Evolutionary conservation across 129 eudicot species (phyloP).

Genomic region (Ambrosia artemisiifolia): DNA sequence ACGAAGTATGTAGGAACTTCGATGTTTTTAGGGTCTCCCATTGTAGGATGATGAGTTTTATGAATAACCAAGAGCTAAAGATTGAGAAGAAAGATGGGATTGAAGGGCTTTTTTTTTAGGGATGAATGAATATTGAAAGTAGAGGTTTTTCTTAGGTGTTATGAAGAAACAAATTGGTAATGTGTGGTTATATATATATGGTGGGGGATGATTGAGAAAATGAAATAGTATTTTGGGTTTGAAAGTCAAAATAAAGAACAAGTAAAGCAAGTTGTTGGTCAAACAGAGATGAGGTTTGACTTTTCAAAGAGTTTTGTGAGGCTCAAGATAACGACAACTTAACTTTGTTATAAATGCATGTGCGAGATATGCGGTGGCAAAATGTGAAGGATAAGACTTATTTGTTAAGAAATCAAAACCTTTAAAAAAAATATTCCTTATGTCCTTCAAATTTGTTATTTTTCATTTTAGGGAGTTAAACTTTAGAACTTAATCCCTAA

Average conservation of each 20-base stretch:
- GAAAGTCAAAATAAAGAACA: constrained; percentile 39
- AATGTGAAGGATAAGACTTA: constrained; percentile 20
- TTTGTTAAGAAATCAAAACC: background rate
- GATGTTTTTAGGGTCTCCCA: constrained; percentile 34
- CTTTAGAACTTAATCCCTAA: background rate
- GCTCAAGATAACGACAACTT: constrained; percentile 29
- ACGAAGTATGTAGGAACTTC: constrained; percentile 59
- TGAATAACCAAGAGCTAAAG: background rate
- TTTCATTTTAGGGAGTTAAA: background rate
- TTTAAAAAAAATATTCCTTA: background rate
- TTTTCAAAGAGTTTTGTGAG: constrained; percentile 28
- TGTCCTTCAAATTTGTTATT: constrained; percentile 9
- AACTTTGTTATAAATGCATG: constrained; percentile 25
- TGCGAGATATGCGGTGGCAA: constrained; percentile 16
- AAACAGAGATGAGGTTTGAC: constrained; percentile 27
- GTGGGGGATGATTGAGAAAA: constrained; percentile 12
- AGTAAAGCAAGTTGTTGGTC: constrained; percentile 25
- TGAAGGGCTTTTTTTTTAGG: constrained; percentile 7
- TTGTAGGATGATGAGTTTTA: background rate
- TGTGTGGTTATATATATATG: constrained; percentile 19
- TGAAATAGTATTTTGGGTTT: constrained; percentile 2
- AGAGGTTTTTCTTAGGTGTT: background rate
- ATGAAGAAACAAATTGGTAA: background rate
- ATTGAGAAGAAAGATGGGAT: constrained; percentile 13
- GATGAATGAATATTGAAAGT: constrained; percentile 10